phyloP scores from a whole-genome alignment of 257 asterid genomes.

The Schizonepeta tenuifolia region DNA sequence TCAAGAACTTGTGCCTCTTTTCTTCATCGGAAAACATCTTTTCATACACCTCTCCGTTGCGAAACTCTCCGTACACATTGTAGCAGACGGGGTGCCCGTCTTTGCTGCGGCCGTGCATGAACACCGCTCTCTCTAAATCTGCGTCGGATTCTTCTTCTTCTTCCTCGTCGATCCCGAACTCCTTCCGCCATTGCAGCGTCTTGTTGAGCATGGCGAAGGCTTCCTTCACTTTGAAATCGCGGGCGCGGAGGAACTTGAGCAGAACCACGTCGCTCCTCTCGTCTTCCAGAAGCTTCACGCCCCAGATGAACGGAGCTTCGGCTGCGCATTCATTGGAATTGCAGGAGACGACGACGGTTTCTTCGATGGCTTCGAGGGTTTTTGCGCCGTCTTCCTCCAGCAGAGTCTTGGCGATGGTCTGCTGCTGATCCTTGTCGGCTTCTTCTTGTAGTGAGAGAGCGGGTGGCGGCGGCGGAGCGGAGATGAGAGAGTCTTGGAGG shows the following conservation, averaged over 20 bases:
- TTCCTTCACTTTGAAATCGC: conserved; percentile 41
- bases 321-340: too few relatives aligned
- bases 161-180: conserved; percentile 31
- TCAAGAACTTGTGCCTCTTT: conserved; percentile 38
- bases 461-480: not conserved
- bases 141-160: conserved; percentile 21
- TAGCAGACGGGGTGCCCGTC: conserved; percentile 48
- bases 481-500: conserved; percentile 28
- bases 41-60: conserved; percentile 30
- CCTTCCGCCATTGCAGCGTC: conserved; percentile 40
- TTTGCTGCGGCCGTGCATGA: conserved; percentile 41
- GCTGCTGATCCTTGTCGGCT: not conserved
- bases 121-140: conserved; percentile 34
- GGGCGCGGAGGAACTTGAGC: conserved; percentile 44
- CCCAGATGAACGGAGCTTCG: conserved; percentile 39
- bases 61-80: conserved; percentile 47
- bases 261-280: conserved; percentile 37
- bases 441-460: not conserved
- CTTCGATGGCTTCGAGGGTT: conserved; percentile 43
- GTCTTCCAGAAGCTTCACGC: conserved; percentile 42
- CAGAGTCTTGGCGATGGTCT: conserved; percentile 15
- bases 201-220: conserved; percentile 39
- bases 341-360: conserved; percentile 32
- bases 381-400: conserved; percentile 43
- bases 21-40: conserved; percentile 38